These are phyloP conservation scores for Dactylorhiza incarnata DNA, from an alignment of 106 monocot species.

Conservation along the genomic window DNA sequence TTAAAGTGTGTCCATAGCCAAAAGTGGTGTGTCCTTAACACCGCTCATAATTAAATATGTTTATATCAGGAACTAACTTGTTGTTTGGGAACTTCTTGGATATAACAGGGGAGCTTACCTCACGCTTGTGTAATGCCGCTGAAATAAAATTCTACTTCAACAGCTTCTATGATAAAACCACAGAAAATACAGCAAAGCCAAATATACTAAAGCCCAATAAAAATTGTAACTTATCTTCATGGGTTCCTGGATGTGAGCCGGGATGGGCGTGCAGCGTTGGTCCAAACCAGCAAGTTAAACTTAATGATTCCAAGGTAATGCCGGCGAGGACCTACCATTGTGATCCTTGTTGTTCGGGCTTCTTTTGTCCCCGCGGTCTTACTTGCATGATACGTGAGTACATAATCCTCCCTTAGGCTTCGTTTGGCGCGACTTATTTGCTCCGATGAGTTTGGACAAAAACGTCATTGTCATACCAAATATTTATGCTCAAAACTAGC, in stretches of 20 bases:
- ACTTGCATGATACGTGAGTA: slow-evolving; percentile 84
- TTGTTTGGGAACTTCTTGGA: neutral
- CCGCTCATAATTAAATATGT: neutral
- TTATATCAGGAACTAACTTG: neutral
- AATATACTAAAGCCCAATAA: slow-evolving; percentile 63
- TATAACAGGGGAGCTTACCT: slow-evolving; percentile 44
- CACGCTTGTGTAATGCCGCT: slow-evolving; percentile 72
- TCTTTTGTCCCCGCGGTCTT: slow-evolving; percentile 69
- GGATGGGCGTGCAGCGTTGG: slow-evolving; percentile 83
- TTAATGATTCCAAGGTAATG: slow-evolving; percentile 41
- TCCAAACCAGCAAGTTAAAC: slow-evolving; percentile 32
- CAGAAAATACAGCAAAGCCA: slow-evolving; percentile 15
- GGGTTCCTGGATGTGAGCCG: slow-evolving; percentile 79
- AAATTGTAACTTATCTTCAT: slow-evolving; percentile 79
- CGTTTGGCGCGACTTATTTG: no score
- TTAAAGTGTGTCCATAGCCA: no score
- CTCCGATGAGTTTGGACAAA: no score
- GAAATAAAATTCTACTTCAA: slow-evolving; percentile 87
- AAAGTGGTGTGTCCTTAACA: no score
- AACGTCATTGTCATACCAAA: no score
- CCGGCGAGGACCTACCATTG: slow-evolving; percentile 43
- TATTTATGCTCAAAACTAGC: no score
- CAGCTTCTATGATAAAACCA: slow-evolving; percentile 27
- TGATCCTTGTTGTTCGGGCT: slow-evolving; percentile 56
- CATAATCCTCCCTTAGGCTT: no score